Conservation (phyloP, 2,329 filamentous ascomycete genomes). For the Leptographium wingfieldii region DNA sequence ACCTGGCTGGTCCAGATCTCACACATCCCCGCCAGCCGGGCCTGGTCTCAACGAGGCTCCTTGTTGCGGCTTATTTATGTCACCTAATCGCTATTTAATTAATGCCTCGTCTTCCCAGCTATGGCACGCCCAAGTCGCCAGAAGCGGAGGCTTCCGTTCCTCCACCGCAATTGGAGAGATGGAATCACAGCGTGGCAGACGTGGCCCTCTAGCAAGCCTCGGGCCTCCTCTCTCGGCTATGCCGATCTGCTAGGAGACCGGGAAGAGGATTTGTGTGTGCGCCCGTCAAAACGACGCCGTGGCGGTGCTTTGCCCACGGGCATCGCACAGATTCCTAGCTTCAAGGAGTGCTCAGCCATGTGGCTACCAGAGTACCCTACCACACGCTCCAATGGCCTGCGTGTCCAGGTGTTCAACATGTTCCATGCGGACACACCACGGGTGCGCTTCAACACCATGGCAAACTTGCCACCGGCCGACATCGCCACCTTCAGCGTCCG, state of each 20-base stretch:
- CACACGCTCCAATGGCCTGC: conserved; percentile 22
- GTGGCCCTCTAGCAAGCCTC: conserved; percentile 2
- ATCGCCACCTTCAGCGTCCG: conserved; percentile 24
- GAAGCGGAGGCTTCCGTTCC: conserved; percentile 30
- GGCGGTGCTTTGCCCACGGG: conserved; percentile 17
- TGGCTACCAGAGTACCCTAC: conserved; percentile 13
- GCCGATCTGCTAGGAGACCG: not conserved
- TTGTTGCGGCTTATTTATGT: not conserved
- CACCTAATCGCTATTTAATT: not conserved
- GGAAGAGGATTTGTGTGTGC: conserved; percentile 24
- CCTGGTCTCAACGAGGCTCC: not conserved
- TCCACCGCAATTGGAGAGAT: conserved; percentile 41
- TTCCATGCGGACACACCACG: conserved; percentile 33
- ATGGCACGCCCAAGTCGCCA: conserved; percentile 1
- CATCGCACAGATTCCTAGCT: not conserved
- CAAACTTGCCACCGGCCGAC: conserved; percentile 22
- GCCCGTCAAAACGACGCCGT: conserved; percentile 38
- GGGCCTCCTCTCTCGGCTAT: not conserved
- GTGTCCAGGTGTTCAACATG: conserved; percentile 40
- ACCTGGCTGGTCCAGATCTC: not conserved
- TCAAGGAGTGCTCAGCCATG: not conserved
- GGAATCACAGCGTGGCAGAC: conserved; percentile 33
- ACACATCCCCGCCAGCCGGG: not conserved
- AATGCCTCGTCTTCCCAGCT: not conserved
- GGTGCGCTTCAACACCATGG: conserved; percentile 23